phyloP scores from a whole-genome alignment of 208 protist genomes.

The Crithidia expoeki region DNA sequence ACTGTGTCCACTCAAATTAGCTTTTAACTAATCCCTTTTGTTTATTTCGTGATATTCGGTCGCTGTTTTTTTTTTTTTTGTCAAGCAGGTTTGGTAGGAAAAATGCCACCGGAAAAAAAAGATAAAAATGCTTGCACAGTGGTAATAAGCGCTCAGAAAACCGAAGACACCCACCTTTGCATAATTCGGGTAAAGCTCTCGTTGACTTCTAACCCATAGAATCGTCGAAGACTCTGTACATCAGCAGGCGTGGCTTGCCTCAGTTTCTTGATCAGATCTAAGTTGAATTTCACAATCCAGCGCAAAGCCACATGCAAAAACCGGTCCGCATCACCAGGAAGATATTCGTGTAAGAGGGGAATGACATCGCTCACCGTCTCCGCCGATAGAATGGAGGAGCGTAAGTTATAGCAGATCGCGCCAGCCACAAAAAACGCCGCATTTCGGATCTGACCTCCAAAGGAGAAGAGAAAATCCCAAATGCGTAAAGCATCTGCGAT shows the following conservation, averaged over 20 bases:
- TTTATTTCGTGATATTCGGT: not conserved
- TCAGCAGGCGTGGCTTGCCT: constrained; percentile 42
- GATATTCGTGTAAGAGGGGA: constrained; percentile 70
- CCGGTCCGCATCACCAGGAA: constrained; percentile 48
- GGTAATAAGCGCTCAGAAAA: no score
- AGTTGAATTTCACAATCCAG: constrained; percentile 60
- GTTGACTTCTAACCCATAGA: constrained; percentile 23
- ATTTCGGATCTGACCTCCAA: constrained; percentile 55
- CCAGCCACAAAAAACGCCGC: constrained; percentile 58
- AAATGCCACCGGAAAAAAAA: not conserved
- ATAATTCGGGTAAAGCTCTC: constrained; percentile 16
- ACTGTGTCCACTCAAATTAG: no score
- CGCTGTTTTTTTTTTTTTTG: no score
- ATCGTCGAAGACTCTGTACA: constrained; percentile 36
- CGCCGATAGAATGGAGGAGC: constrained; percentile 42
- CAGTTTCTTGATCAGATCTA: constrained; percentile 42
- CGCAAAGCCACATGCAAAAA: constrained; percentile 57
- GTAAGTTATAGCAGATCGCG: constrained; percentile 62
- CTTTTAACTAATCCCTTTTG: not conserved
- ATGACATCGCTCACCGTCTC: constrained; percentile 51
- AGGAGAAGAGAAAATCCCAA: constrained; percentile 90
- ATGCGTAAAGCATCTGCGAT: constrained; percentile 73
- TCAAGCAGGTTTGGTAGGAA: no score
- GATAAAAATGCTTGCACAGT: no score
- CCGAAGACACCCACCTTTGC: constrained; percentile 27